Conservation (phyloP, 768 basidiomycete species). For the Boletus bicolor region DNA sequence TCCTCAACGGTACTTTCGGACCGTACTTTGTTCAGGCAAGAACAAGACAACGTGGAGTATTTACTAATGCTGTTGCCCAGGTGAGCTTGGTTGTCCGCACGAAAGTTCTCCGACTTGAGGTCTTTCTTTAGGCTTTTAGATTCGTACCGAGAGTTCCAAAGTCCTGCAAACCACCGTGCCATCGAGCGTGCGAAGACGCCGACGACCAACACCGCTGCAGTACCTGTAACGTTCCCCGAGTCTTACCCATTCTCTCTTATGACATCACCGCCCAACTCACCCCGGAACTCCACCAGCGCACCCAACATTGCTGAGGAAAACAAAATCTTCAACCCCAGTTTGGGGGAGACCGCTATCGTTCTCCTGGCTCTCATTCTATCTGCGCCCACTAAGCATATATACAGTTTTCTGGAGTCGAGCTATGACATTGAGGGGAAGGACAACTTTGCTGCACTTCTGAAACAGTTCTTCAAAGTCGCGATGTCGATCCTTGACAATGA, state of each 20-base stretch:
- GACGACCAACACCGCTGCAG: conserved; percentile 51
- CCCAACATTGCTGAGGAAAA: conserved; percentile 45
- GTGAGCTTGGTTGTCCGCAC: conserved; percentile 38
- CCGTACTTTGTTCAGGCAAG: conserved; percentile 61
- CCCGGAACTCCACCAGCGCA: conserved; percentile 41
- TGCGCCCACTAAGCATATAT: conserved; percentile 73
- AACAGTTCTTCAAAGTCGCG: conserved; percentile 77
- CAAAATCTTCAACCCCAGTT: conserved; percentile 62
- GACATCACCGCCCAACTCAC: conserved; percentile 57
- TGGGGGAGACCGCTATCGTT: conserved; percentile 85
- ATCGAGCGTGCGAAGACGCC: conserved; percentile 66
- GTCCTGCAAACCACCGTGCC: conserved; percentile 57
- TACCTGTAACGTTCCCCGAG: conserved; percentile 87
- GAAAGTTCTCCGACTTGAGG: conserved; percentile 1
- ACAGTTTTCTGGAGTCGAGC: conserved; percentile 72
- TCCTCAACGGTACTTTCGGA: conserved; percentile 61
- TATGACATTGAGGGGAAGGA: conserved; percentile 89
- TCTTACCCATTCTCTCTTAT: conserved; percentile 90
- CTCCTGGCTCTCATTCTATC: conserved; percentile 78
- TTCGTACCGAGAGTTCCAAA: conserved; percentile 83
- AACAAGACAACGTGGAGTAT: conserved; percentile 91
- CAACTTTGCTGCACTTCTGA: conserved; percentile 65
- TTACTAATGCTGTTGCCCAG: conserved; percentile 79
- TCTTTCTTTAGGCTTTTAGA: conserved; percentile 63
- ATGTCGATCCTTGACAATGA: conserved; percentile 81